A percentile compares a stretch with the other conserved stretches of the same genome.
phyloP scores from a whole-genome alignment of 176 grass and related monocot species.

The Oryza rufipogon region DNA sequence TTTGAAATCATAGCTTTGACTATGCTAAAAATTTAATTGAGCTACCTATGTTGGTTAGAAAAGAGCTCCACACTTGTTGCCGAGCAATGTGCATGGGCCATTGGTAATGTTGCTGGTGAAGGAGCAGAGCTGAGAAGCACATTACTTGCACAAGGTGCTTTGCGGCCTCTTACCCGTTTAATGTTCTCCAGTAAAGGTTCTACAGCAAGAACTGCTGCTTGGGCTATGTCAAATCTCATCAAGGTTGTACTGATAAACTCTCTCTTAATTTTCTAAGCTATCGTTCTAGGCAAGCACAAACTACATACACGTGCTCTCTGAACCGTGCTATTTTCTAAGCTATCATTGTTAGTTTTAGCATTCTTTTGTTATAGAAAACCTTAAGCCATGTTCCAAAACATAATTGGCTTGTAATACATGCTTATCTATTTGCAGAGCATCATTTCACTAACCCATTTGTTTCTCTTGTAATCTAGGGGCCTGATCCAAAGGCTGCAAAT shows the following conservation, averaged over 20 bases:
- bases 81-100: constrained; percentile 96
- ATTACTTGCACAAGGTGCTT: constrained; percentile 86
- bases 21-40: constrained; percentile 31
- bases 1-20: constrained; percentile 8
- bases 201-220: constrained; percentile 82
- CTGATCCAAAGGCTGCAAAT: constrained; percentile 75
- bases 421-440: neutral
- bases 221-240: constrained; percentile 98
- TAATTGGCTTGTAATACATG: constrained; percentile 22
- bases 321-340: too few species aligned
- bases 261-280: constrained; percentile 22
- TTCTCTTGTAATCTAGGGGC: constrained; percentile 65
- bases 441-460: constrained; percentile 28
- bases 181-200: constrained; percentile 84
- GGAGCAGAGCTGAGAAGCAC: constrained; percentile 79
- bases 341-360: neutral
- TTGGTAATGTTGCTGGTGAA: constrained; percentile 97
- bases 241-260: constrained; percentile 59
- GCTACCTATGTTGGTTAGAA: constrained; percentile 63
- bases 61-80: constrained; percentile 77
- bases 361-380: neutral
- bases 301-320: too few species aligned
- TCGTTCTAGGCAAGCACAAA: neutral
- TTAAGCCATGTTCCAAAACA: constrained; percentile 10
- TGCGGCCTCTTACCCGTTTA: constrained; percentile 74